Percentiles rank a stretch among this genome's conserved stretches.
Evolutionary conservation across 805 yeast species (phyloP).

Genomic region (Kluyveromyces aestuarii): DNA sequence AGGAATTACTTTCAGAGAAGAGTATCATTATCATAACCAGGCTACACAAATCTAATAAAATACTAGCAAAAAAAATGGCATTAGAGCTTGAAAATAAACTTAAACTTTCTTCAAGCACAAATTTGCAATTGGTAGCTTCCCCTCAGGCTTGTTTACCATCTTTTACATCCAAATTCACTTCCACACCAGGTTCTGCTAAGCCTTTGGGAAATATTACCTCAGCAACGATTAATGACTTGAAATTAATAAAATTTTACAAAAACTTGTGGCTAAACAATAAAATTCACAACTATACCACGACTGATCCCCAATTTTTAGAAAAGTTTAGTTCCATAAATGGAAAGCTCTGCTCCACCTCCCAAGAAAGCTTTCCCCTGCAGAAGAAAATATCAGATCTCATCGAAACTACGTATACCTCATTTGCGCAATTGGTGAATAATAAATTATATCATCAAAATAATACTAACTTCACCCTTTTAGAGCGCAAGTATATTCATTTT

Average conservation of each 20-base stretch:
- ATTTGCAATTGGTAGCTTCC: conserved; percentile 3
- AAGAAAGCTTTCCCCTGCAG: conserved; percentile 14
- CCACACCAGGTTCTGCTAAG: conserved; percentile 19
- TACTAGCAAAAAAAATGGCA: conserved; percentile 16
- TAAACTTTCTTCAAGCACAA: conserved; percentile 10
- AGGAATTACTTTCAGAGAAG: conserved; percentile 11
- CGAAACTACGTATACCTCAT: conserved; percentile 34
- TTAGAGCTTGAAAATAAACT: conserved; percentile 17
- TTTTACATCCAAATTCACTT: conserved; percentile 22
- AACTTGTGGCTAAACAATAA: conserved; percentile 33
- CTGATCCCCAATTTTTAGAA: conserved; percentile 23
- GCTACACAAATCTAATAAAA: conserved; percentile 17
- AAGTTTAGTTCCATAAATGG: conserved; percentile 26
- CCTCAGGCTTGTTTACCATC: conserved; percentile 16
- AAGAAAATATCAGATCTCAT: conserved; percentile 21
- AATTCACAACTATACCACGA: conserved; percentile 29
- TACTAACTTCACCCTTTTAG: conserved; percentile 26
- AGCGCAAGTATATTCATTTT: conserved; percentile 38
- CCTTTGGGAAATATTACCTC: conserved; percentile 9
- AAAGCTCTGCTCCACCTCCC: conserved; percentile 21
- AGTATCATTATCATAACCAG: conserved; percentile 10
- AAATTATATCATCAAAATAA: conserved; percentile 31
- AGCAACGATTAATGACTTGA: conserved; percentile 20
- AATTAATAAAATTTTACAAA: conserved; percentile 25
- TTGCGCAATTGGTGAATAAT: conserved; percentile 37